These are phyloP conservation scores for Xylaria flabelliformis DNA, from an alignment of 495 filamentous ascomycete genomes.

Conservation along the genomic window DNA sequence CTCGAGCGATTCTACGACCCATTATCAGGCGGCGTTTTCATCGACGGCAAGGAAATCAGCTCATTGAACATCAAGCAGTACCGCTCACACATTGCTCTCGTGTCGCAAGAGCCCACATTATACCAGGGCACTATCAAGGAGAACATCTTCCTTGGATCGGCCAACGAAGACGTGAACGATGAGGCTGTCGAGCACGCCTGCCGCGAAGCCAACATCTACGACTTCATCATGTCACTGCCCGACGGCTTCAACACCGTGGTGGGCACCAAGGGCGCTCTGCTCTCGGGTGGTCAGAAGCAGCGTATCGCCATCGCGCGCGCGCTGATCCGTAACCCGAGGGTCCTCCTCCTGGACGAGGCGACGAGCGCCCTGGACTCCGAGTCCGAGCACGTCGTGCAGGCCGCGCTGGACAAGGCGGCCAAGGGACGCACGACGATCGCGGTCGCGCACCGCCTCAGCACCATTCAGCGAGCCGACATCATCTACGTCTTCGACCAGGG, in stretches of 20 bases:
- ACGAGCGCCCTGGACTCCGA: slow-evolving; percentile 83
- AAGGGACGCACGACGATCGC: slow-evolving; percentile 79
- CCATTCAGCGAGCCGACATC: slow-evolving; percentile 81
- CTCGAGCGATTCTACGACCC: slow-evolving; percentile 89
- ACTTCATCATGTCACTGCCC: slow-evolving; percentile 71
- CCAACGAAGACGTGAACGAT: slow-evolving; percentile 66
- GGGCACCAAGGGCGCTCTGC: slow-evolving; percentile 76
- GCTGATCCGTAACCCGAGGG: slow-evolving; percentile 70
- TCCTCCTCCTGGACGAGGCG: slow-evolving; percentile 77
- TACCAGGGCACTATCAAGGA: slow-evolving; percentile 87
- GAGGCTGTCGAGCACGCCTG: slow-evolving; percentile 75
- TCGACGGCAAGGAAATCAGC: slow-evolving; percentile 78
- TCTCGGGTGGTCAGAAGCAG: slow-evolving; percentile 87
- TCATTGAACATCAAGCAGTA: slow-evolving; percentile 80
- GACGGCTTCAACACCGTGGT: slow-evolving; percentile 79
- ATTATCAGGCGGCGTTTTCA: slow-evolving; percentile 69
- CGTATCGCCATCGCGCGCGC: slow-evolving; percentile 79
- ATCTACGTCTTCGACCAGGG: slow-evolving; percentile 87
- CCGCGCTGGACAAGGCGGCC: slow-evolving; percentile 75
- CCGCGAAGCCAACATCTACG: slow-evolving; percentile 89
- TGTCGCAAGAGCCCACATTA: slow-evolving; percentile 85
- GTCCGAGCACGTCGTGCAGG: slow-evolving; percentile 83
- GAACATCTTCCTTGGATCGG: slow-evolving; percentile 73
- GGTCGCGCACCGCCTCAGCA: slow-evolving; percentile 78
- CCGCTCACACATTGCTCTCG: slow-evolving; percentile 75